Conservation (phyloP, 1,284 basidiomycete species). For the Leccinum ponderosum region DNA sequence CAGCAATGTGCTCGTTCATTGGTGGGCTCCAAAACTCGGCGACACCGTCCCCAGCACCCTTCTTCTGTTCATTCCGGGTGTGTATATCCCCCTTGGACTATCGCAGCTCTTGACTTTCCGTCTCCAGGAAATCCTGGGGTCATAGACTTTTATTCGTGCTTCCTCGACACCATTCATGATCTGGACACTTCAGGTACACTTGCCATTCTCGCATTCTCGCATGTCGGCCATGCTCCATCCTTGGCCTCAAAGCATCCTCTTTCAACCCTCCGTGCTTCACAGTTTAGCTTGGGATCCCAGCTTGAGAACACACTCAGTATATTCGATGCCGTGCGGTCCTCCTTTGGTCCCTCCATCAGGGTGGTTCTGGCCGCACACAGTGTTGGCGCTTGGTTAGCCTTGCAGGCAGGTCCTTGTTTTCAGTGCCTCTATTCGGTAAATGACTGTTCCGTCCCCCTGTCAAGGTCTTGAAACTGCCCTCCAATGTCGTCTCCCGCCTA, state of each 20-base stretch:
- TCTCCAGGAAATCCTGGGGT: constrained; percentile 57
- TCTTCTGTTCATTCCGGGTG: constrained; percentile 62
- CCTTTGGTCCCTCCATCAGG: constrained; percentile 37
- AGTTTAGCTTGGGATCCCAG: constrained; percentile 43
- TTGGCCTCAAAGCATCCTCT: constrained; percentile 13
- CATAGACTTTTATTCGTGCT: constrained; percentile 57
- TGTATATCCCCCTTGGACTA: neutral
- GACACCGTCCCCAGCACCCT: constrained; percentile 37
- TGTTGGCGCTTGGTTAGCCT: constrained; percentile 58
- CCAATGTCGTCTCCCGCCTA: constrained; percentile 35
- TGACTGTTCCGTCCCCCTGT: neutral
- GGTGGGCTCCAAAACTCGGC: constrained; percentile 47
- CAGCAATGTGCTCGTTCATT: constrained; percentile 45
- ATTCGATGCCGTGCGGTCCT: constrained; percentile 42
- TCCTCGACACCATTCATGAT: constrained; percentile 48
- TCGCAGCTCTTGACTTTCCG: neutral
- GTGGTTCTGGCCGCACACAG: constrained; percentile 59
- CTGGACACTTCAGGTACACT: constrained; percentile 37
- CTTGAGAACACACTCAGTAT: constrained; percentile 50
- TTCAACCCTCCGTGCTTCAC: constrained; percentile 11
- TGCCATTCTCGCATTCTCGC: constrained; percentile 53
- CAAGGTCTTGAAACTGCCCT: constrained; percentile 52
- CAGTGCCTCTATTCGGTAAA: neutral
- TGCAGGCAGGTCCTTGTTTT: constrained; percentile 43
- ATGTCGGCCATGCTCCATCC: constrained; percentile 53